These are phyloP conservation scores for Cladosporium sp. DNA, from an alignment of 2,329 filamentous ascomycete species.

Conservation along the genomic window DNA sequence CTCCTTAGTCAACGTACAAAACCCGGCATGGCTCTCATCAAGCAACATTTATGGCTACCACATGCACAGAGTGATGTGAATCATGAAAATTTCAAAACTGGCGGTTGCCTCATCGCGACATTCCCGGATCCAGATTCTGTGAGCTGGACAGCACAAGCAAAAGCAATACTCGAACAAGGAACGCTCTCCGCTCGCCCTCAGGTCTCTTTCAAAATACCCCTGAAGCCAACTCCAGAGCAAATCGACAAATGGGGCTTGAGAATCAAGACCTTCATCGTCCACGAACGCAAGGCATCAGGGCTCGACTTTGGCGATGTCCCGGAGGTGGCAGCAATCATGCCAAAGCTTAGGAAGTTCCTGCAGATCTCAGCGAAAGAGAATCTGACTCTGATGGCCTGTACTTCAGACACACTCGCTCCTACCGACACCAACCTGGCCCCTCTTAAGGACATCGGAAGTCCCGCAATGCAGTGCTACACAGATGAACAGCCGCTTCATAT, in stretches of 20 bases:
- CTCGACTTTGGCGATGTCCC: neutral
- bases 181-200: neutral
- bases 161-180: conserved; percentile 1
- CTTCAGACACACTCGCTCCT: neutral
- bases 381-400: conserved; percentile 54
- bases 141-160: neutral
- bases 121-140: conserved; percentile 2
- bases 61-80: neutral
- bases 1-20: conserved; percentile 1
- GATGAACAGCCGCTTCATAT: conserved; percentile 4
- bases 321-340: neutral
- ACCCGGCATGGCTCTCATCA: conserved; percentile 1
- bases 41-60: conserved; percentile 1
- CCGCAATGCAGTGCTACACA: neutral
- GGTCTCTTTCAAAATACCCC: neutral
- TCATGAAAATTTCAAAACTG: neutral
- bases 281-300: neutral
- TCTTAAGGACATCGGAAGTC: neutral
- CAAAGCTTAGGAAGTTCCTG: neutral
- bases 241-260: neutral
- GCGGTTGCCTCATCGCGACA: neutral
- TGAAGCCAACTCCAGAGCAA: neutral
- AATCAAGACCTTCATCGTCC: neutral
- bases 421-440: conserved; percentile 1
- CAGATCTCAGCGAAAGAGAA: conserved; percentile 86